Evolutionary conservation across 805 yeast genomes (phyloP), one percentile per base, ranked within the genome.

Genomic region (Candida loeiensis): DNA sequence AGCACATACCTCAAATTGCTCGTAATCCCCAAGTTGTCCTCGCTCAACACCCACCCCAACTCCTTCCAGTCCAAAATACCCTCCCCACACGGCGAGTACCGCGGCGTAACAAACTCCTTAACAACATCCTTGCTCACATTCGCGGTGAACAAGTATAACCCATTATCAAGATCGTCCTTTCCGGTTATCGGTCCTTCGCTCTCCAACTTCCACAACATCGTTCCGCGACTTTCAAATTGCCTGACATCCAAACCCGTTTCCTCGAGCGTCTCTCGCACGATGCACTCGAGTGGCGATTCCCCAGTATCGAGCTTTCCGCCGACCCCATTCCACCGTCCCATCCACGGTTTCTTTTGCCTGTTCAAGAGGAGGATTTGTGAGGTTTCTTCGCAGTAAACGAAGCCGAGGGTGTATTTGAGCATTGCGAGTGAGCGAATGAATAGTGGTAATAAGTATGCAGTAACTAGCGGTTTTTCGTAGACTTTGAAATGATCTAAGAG

Each of bases 311-410:
- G 44, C 43, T 69, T 69, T 4, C 74, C 74, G 6, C 74, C 74
- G 9, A 69, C 72, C 9, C 74, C 74, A 47, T 69, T 69, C 74
- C 74, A 69, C 36, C 64, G 51, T 12, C 74, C 74, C 73, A 69
- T 69, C 70, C 72, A 67, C 1, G 74, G 74, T 8, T 59, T 51
- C 41, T 69, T 69, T 41, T 64, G 61, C 17, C 74, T 51, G 40
- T 69, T 69, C 14, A 69, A 50, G 6, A 69, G 48, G 9, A 69
- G 60, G 13, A 67, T 49, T 30, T 63, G 51, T 26, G 54, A 45
- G 16, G 61, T 54, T 33, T 61, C 69, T 2, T 45, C 43, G 42
- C 69, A 63, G 34, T 55, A 45, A 13, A 56, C 44, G 38, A 57
- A 53, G n/a, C 62, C 62, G 7, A 57, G 43, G 13, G 62, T 57